These are phyloP conservation scores for Artemisia tridentata DNA, from an alignment of 129 eudicot species.

Conservation along the genomic window DNA sequence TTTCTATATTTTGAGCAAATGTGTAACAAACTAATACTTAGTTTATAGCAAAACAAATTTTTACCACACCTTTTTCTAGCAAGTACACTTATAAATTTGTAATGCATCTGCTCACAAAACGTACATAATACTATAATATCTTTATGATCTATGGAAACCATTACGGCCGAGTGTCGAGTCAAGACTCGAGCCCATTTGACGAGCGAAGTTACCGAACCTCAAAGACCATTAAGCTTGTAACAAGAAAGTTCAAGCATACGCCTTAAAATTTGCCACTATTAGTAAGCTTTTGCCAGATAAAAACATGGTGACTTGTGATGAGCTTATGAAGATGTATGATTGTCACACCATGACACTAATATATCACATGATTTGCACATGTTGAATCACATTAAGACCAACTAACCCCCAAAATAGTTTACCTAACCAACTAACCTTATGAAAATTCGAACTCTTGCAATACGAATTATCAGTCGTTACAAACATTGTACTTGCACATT, in stretches of 20 bases:
- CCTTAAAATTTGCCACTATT: neutral
- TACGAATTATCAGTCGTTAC: too few species aligned
- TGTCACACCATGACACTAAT: constrained; percentile 13
- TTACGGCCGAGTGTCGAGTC: neutral
- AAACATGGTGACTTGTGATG: neutral
- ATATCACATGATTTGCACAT: constrained; percentile 25
- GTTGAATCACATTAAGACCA: constrained; percentile 13
- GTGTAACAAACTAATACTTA: too few species aligned
- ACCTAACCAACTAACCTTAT: too few species aligned
- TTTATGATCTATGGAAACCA: neutral
- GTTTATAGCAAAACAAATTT: too few species aligned
- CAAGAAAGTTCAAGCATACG: neutral
- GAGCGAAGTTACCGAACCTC: neutral
- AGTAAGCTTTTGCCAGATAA: neutral
- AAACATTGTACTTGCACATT: neutral
- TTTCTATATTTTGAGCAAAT: too few species aligned
- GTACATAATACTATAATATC: neutral
- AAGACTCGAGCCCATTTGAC: neutral
- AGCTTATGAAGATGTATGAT: constrained; percentile 1
- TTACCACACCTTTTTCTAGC: too few species aligned
- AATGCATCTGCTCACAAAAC: neutral
- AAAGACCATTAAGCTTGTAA: neutral
- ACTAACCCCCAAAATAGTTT: neutral
- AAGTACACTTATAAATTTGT: neutral
- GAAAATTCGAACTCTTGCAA: too few species aligned